Conservation (phyloP, 2,329 filamentous ascomycete genomes). For the Phialophora expanda region DNA sequence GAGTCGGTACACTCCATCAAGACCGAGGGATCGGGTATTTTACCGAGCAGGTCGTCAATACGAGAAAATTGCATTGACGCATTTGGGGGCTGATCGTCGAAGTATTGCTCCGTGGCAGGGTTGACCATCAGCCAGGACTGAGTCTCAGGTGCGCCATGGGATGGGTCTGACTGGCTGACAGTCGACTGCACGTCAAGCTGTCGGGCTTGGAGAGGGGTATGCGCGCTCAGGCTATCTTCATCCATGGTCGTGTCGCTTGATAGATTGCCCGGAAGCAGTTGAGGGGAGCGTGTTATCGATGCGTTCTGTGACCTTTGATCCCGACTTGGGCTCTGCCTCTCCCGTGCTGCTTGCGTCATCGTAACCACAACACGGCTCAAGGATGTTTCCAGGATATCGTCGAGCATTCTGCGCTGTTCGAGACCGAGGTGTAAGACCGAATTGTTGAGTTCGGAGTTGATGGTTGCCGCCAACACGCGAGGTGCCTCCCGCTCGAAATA, state of each 20-base stretch:
- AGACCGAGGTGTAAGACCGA: not conserved
- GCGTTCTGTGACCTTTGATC: not conserved
- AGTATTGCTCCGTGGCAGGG: not conserved
- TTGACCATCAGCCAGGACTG: not conserved
- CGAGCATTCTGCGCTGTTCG: conserved; percentile 1
- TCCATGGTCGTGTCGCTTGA: not conserved
- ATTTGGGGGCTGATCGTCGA: not conserved
- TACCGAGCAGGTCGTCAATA: not conserved
- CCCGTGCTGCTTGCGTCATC: not conserved
- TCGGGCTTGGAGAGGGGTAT: not conserved
- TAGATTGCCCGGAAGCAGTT: not conserved
- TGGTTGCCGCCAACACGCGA: conserved; percentile 2
- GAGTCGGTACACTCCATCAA: too few species aligned
- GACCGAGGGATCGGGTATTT: not conserved
- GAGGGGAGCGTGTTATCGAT: not conserved
- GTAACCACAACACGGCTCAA: conserved; percentile 1
- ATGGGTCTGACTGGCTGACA: not conserved
- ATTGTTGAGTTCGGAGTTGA: conserved; percentile 3
- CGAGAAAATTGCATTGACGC: not conserved
- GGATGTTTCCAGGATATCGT: conserved; percentile 1
- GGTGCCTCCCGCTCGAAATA: conserved; percentile 12
- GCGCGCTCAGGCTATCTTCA: not conserved
- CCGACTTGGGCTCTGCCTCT: not conserved
- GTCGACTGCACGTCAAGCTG: not conserved
- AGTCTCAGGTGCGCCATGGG: not conserved